A percentile compares a stretch with the other conserved stretches of the same genome.
Evolutionary conservation across 1,139 yeast species (phyloP).

Genomic region (Lodderomyces theae): DNA sequence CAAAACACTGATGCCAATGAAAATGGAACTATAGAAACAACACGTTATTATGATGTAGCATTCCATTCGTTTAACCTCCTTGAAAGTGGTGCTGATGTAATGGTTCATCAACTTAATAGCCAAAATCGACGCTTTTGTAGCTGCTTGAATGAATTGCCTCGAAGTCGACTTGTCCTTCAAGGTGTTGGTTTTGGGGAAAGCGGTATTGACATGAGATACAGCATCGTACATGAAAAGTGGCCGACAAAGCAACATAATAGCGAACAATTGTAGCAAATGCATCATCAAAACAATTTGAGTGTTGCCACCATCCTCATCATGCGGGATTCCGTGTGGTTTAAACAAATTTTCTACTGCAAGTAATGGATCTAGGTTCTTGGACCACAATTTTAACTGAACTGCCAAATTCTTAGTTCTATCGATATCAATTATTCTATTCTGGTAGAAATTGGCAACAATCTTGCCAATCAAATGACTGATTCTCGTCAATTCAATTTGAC

Average conservation of each 20-base stretch:
- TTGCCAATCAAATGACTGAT: constrained; percentile 27
- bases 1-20: constrained; percentile 18
- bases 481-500: constrained; percentile 18
- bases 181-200: constrained; percentile 5
- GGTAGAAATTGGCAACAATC: constrained; percentile 30
- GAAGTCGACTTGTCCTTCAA: constrained; percentile 11
- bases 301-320: constrained; percentile 17
- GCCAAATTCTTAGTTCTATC: constrained; percentile 36
- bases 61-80: constrained; percentile 15
- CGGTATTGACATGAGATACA: constrained; percentile 11
- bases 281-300: constrained; percentile 27
- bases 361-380: constrained; percentile 28
- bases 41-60: constrained; percentile 18
- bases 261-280: constrained; percentile 40
- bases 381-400: constrained; percentile 40
- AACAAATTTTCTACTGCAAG: constrained; percentile 24
- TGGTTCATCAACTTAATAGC: constrained; percentile 18
- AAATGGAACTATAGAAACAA: constrained; percentile 18
- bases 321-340: constrained; percentile 14
- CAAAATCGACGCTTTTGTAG: constrained; percentile 18
- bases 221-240: constrained; percentile 43
- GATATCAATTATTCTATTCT: constrained; percentile 33
- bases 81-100: constrained; percentile 16
- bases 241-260: constrained; percentile 41
- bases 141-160: constrained; percentile 17